Evolutionary conservation across 2,329 filamentous ascomycete genomes (phyloP).

Genomic region (Stachybotrys chlorohalonatus): DNA sequence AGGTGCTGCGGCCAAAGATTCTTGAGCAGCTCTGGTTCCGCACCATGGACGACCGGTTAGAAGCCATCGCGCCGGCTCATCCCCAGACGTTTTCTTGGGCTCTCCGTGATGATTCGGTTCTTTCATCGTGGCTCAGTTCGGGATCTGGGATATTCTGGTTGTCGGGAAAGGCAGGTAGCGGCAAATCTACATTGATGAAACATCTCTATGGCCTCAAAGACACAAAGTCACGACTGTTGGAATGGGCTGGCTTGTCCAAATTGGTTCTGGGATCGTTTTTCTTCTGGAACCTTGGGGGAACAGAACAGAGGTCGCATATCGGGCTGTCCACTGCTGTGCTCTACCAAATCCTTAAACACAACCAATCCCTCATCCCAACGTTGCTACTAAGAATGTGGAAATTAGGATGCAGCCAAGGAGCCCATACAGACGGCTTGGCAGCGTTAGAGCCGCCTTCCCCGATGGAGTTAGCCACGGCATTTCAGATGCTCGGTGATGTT

Average conservation of each 20-base stretch:
- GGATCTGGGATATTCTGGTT: conserved; percentile 1
- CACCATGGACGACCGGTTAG: not conserved
- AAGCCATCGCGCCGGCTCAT: not conserved
- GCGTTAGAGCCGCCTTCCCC: not conserved
- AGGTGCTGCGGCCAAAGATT: not conserved
- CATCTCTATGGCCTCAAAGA: not conserved
- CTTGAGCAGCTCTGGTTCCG: not conserved
- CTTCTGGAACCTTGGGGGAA: conserved; percentile 1
- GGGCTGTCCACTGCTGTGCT: not conserved
- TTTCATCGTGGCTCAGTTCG: not conserved
- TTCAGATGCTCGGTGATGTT: not conserved
- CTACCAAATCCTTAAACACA: not conserved
- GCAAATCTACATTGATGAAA: conserved; percentile 3
- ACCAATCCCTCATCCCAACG: not conserved
- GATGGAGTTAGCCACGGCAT: not conserved
- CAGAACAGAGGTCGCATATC: conserved; percentile 1
- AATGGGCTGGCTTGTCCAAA: not conserved
- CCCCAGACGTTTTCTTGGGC: not conserved
- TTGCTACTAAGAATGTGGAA: not conserved
- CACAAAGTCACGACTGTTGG: not conserved
- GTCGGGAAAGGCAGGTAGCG: conserved; percentile 3
- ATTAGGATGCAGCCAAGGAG: not conserved
- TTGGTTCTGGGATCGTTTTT: not conserved
- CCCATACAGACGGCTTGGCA: not conserved
- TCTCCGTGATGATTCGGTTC: not conserved